These are phyloP conservation scores for Aureobasidium sp. DNA, from an alignment of 2,329 filamentous ascomycete species.

Conservation along the genomic window DNA sequence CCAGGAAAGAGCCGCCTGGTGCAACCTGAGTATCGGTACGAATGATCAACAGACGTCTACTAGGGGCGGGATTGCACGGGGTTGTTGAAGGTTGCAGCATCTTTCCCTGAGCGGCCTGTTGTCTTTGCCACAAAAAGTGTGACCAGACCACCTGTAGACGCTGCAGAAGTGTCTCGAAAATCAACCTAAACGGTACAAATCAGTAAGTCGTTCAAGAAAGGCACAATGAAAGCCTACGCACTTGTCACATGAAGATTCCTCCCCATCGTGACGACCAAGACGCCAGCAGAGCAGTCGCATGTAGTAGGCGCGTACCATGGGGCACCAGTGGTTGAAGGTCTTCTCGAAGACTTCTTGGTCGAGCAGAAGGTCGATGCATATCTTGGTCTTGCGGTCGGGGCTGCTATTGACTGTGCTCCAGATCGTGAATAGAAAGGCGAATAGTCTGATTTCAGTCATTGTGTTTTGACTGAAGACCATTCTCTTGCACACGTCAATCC, in stretches of 20 bases:
- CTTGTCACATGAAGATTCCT: conserved; percentile 37
- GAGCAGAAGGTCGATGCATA: conserved; percentile 71
- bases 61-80: conserved; percentile 77
- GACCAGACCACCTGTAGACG: conserved; percentile 67
- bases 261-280: conserved; percentile 66
- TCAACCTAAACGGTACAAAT: conserved; percentile 43
- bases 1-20: conserved; percentile 48
- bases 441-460: conserved; percentile 77
- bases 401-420: conserved; percentile 67
- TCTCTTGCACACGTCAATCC: conserved; percentile 69
- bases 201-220: neutral
- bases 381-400: conserved; percentile 55
- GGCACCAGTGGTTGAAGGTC: conserved; percentile 89
- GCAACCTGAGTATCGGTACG: conserved; percentile 62
- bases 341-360: conserved; percentile 66
- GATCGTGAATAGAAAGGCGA: conserved; percentile 70
- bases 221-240: neutral
- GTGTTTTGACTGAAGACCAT: conserved; percentile 81
- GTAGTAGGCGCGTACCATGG: conserved; percentile 89
- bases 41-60: conserved; percentile 80
- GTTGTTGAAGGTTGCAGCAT: conserved; percentile 59
- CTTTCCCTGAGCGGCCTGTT: conserved; percentile 53
- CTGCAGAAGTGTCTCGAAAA: conserved; percentile 59
- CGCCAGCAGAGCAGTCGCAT: conserved; percentile 89
- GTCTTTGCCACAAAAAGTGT: conserved; percentile 68